phyloP scores from a whole-genome alignment of 345 rosid species.

The Sisymbrium altissimum region DNA sequence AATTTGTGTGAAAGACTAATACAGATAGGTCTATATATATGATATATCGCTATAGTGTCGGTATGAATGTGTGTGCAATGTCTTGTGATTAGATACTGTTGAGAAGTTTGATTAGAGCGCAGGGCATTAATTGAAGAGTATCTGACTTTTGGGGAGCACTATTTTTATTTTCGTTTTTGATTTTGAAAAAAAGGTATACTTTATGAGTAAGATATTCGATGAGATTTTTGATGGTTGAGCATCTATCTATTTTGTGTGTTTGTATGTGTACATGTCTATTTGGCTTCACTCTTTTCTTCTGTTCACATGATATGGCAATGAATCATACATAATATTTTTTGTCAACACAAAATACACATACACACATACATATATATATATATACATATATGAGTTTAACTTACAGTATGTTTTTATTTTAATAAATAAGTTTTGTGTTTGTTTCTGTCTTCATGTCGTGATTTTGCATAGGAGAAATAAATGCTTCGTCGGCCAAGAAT shows the following conservation, averaged over 20 bases:
- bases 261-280: constrained; percentile 35
- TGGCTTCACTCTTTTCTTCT: constrained; percentile 31
- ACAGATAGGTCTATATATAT: background rate
- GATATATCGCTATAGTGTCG: background rate
- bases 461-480: constrained; percentile 41
- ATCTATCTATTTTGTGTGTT: constrained; percentile 24
- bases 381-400: background rate
- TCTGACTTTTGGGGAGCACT: constrained; percentile 18
- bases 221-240: constrained; percentile 24
- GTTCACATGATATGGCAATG: constrained; percentile 8
- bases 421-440: constrained; percentile 7
- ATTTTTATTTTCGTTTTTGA: background rate
- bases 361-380: background rate
- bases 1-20: background rate
- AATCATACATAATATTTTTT: background rate
- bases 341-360: background rate
- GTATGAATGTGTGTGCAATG: constrained; percentile 20
- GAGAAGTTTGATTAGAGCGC: background rate
- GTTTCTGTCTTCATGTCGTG: constrained; percentile 30
- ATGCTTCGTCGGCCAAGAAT: constrained; percentile 35
- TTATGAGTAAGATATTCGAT: constrained; percentile 18
- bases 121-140: constrained; percentile 29
- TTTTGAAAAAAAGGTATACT: constrained; percentile 15
- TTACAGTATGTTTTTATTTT: background rate
- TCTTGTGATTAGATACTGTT: constrained; percentile 22